These are phyloP conservation scores for Royoungia palumana DNA, from an alignment of 768 basidiomycete genomes.

Conservation along the genomic window DNA sequence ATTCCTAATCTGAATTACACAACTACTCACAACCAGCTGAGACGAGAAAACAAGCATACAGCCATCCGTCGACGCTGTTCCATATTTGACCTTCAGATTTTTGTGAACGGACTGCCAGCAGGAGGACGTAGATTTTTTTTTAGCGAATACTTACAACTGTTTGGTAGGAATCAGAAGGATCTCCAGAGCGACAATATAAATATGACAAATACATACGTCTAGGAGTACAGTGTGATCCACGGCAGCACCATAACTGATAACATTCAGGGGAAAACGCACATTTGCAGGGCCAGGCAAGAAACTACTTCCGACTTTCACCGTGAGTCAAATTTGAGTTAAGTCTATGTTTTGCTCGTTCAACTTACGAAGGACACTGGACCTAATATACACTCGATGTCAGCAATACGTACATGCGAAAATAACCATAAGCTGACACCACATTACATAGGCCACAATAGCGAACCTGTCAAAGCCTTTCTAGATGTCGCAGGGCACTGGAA, in stretches of 20 bases:
- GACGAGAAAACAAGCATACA: neutral
- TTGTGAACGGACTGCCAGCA: neutral
- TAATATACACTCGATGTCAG: neutral
- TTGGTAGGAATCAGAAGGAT: neutral
- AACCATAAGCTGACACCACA: neutral
- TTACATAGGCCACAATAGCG: conserved; percentile 1
- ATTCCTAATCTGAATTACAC: too few species aligned
- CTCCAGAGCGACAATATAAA: too few species aligned
- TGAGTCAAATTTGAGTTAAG: neutral
- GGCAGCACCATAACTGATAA: neutral
- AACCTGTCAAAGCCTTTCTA: neutral
- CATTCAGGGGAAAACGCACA: neutral
- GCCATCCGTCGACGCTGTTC: too few species aligned
- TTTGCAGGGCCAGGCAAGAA: neutral
- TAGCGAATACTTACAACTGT: neutral
- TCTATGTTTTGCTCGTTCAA: neutral
- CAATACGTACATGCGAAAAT: too few species aligned
- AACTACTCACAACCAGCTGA: conserved; percentile 5
- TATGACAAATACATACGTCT: neutral
- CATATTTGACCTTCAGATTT: too few species aligned
- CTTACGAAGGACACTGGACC: neutral
- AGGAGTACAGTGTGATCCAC: too few species aligned
- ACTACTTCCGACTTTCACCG: neutral
- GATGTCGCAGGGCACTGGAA: neutral
- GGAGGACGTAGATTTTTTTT: too few species aligned